phyloP scores from a whole-genome alignment of 2,329 filamentous ascomycete species.

The Purpureocillium lavendulum region DNA sequence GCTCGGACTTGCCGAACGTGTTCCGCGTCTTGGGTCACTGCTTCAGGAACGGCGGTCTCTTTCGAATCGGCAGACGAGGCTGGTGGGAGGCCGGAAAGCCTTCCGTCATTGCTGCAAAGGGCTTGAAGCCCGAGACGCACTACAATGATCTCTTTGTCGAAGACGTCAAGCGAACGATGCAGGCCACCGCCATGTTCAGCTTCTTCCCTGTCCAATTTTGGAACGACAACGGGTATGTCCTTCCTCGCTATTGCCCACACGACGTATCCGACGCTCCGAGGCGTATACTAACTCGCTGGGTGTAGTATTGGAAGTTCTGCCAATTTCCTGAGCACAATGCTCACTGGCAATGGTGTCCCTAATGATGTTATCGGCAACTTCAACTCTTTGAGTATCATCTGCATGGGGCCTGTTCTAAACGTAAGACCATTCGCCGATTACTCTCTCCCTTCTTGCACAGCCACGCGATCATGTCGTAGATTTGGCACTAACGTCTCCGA shows the following conservation, averaged over 20 bases:
- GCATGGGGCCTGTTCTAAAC: slow-evolving; percentile 24
- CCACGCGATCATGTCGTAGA: no score
- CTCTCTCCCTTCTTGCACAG: not conserved
- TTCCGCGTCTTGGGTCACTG: slow-evolving; percentile 46
- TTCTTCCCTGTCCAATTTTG: slow-evolving; percentile 31
- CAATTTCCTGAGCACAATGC: slow-evolving; percentile 30
- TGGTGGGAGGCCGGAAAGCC: slow-evolving; percentile 56
- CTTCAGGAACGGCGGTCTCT: slow-evolving; percentile 38
- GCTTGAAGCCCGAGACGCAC: slow-evolving; percentile 38
- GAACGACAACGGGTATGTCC: slow-evolving; percentile 25
- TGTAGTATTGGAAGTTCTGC: slow-evolving; percentile 22
- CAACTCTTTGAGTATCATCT: slow-evolving; percentile 50
- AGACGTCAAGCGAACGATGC: slow-evolving; percentile 47
- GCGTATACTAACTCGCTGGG: not conserved
- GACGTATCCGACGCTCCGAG: no score
- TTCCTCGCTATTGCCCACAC: not conserved
- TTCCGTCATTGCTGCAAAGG: slow-evolving; percentile 32
- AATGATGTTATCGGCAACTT: slow-evolving; percentile 56
- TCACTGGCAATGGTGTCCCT: slow-evolving; percentile 39
- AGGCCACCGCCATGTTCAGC: slow-evolving; percentile 31
- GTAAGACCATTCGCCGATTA: slow-evolving; percentile 4
- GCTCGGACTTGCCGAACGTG: slow-evolving; percentile 56
- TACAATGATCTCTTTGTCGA: slow-evolving; percentile 61
- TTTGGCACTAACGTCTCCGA: not conserved
- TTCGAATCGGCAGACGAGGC: slow-evolving; percentile 42